phyloP scores from a whole-genome alignment of 106 monocot genomes.

The Vanilla planifolia region DNA sequence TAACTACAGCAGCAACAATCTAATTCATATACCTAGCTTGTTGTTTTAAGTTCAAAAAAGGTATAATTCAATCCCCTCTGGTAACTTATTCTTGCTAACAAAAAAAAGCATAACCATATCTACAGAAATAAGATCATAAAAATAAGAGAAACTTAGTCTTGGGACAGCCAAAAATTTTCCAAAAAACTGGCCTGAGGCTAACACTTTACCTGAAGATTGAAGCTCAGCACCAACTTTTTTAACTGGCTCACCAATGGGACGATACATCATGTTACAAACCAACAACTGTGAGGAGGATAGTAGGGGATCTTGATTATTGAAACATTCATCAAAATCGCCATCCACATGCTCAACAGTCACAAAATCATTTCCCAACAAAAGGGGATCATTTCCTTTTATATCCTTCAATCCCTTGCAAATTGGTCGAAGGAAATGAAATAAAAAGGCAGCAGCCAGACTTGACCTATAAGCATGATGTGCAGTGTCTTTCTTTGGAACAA shows the following conservation, averaged over 20 bases:
- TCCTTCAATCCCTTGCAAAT: constrained; percentile 13
- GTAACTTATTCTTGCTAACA: too few relatives aligned
- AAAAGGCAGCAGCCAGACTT: constrained; percentile 67
- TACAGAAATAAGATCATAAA: background rate
- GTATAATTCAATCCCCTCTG: too few relatives aligned
- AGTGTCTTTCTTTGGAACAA: constrained; percentile 51
- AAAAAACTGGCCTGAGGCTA: background rate
- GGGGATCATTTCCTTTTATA: constrained; percentile 1
- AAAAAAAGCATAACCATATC: too few relatives aligned
- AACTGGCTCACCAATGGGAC: constrained; percentile 61
- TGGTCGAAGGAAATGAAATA: constrained; percentile 60
- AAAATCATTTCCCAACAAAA: background rate
- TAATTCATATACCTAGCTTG: too few relatives aligned
- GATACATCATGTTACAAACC: constrained; percentile 33
- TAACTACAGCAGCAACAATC: too few relatives aligned
- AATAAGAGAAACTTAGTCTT: background rate
- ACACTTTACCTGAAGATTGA: constrained; percentile 80
- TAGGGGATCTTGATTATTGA: constrained; percentile 5
- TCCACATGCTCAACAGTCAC: background rate
- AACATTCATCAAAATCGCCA: constrained; percentile 2
- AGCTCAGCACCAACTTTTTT: constrained; percentile 70
- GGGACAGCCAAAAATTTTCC: background rate
- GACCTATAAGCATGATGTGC: constrained; percentile 37
- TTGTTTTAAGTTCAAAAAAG: too few relatives aligned
- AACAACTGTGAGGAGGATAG: constrained; percentile 48